These are phyloP conservation scores for Lunularia cruciata DNA, from an alignment of 225 moss, liverwort and hornwort species.

Conservation along the genomic window DNA sequence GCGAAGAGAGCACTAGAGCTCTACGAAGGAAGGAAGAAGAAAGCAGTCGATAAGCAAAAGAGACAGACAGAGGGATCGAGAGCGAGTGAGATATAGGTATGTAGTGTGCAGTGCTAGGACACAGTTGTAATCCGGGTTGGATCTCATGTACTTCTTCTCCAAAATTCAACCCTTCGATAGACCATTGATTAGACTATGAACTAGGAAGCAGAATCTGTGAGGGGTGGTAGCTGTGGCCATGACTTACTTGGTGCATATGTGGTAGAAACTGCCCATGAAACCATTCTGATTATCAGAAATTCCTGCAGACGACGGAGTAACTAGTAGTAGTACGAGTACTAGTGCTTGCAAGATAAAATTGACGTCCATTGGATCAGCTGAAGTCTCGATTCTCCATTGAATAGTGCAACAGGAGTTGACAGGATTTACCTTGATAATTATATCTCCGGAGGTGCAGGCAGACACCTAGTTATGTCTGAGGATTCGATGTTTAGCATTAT, in stretches of 20 bases:
- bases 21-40: constrained; percentile 2
- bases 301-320: too few species aligned
- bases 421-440: too few species aligned
- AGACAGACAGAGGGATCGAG: background rate
- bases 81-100: background rate
- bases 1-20: constrained; percentile 34
- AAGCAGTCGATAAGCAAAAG: background rate
- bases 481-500: too few species aligned
- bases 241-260: background rate
- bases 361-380: too few species aligned
- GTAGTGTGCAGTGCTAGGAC: background rate
- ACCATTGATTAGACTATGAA: background rate
- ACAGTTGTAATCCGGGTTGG: background rate
- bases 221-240: background rate
- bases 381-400: too few species aligned
- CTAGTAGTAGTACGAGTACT: too few species aligned
- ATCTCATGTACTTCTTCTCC: background rate
- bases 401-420: too few species aligned
- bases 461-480: too few species aligned
- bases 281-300: too few species aligned
- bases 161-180: background rate
- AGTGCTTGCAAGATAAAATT: too few species aligned
- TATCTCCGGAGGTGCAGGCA: too few species aligned
- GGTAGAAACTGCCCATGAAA: too few species aligned
- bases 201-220: background rate